A percentile compares a stretch with the other conserved stretches of the same genome.
These are phyloP conservation scores for Zasmidium cellare DNA, from an alignment of 2,329 filamentous ascomycete species.

Conservation along the genomic window DNA sequence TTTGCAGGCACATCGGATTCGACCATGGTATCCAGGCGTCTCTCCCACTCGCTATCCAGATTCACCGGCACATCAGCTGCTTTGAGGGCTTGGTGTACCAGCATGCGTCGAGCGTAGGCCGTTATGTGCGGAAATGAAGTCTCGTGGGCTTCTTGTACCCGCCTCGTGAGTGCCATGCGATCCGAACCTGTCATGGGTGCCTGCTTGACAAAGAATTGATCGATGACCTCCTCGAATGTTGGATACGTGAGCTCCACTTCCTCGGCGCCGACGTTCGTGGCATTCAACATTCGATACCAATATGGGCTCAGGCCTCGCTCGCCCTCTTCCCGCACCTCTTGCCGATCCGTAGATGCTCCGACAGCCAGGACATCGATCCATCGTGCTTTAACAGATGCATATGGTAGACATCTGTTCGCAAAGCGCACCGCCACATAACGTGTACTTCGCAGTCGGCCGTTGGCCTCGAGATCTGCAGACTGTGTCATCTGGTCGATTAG, in stretches of 20 bases:
- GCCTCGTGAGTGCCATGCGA: conserved; percentile 16
- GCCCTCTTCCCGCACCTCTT: conserved; percentile 86
- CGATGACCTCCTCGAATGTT: conserved; percentile 45
- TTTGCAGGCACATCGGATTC: conserved; percentile 68
- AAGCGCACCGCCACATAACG: conserved; percentile 83
- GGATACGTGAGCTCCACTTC: conserved; percentile 40
- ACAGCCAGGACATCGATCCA: conserved; percentile 89
- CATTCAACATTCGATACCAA: conserved; percentile 66
- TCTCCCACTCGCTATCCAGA: conserved; percentile 78
- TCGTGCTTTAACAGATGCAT: conserved; percentile 72
- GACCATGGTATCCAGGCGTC: conserved; percentile 71
- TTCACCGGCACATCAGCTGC: conserved; percentile 40
- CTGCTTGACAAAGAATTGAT: conserved; percentile 45
- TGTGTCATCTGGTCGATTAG: conserved; percentile 60
- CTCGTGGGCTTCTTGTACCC: conserved; percentile 19
- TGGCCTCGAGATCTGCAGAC: conserved; percentile 32
- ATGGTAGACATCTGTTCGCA: conserved; percentile 83
- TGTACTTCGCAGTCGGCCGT: conserved; percentile 59
- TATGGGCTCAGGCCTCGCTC: conserved; percentile 81
- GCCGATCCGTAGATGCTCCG: conserved; percentile 66
- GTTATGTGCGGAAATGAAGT: conserved; percentile 30
- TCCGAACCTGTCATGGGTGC: conserved; percentile 27
- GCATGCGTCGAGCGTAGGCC: conserved; percentile 50
- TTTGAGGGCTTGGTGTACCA: conserved; percentile 58
- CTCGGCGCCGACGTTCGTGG: conserved; percentile 27